phyloP scores from a whole-genome alignment of 805 yeast species.

The Myxozyma kluyveri region DNA sequence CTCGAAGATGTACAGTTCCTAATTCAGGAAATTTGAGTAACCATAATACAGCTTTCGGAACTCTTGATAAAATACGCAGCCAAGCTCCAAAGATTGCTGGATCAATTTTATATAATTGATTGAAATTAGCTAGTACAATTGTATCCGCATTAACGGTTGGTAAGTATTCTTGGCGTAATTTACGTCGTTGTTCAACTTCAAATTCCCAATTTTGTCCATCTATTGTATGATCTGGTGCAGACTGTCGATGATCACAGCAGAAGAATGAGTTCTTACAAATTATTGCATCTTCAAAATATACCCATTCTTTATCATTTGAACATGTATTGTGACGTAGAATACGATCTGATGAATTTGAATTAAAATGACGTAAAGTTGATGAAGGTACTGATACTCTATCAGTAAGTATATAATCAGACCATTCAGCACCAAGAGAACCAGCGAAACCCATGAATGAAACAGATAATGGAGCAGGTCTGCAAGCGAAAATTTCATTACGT shows the following conservation, averaged over 20 bases:
- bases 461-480: constrained; percentile 38
- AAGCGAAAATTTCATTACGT: constrained; percentile 38
- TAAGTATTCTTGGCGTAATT: constrained; percentile 32
- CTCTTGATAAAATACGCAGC: constrained; percentile 33
- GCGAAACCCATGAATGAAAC: constrained; percentile 39
- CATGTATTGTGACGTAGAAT: constrained; percentile 18
- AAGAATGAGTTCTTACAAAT: constrained; percentile 36
- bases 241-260: constrained; percentile 39
- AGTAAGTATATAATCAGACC: constrained; percentile 37
- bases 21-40: constrained; percentile 37
- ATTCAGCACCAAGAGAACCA: constrained; percentile 37
- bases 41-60: constrained; percentile 38
- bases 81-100: constrained; percentile 35
- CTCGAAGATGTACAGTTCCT: constrained; percentile 32
- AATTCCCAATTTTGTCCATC: constrained; percentile 28
- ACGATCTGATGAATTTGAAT: background rate
- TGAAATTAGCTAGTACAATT: constrained; percentile 37
- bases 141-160: constrained; percentile 33
- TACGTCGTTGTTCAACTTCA: constrained; percentile 29
- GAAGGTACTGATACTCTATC: constrained; percentile 31
- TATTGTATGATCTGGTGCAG: constrained; percentile 31
- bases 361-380: constrained; percentile 11
- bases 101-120: constrained; percentile 39
- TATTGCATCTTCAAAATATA: constrained; percentile 35
- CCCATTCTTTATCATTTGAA: constrained; percentile 16